Conservation (phyloP, 2,329 filamentous ascomycete genomes). For the Proliferodiscus dingleyae region DNA sequence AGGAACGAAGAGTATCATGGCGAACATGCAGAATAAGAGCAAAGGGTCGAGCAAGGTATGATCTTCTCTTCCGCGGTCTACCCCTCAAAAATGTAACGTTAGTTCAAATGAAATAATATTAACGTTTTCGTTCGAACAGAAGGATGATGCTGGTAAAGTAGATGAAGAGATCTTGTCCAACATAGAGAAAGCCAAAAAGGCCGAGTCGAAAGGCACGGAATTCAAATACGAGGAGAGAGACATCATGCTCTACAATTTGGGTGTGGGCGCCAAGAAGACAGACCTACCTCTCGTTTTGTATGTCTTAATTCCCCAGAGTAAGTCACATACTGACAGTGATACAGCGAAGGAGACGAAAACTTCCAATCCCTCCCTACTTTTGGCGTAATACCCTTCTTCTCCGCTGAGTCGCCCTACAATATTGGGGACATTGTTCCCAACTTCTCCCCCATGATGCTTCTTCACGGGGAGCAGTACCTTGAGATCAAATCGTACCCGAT, state of each 20-base stretch:
- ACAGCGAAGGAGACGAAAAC: constrained; percentile 74
- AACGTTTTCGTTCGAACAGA: constrained; percentile 25
- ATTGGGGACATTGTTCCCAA: constrained; percentile 84
- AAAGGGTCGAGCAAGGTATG: constrained; percentile 54
- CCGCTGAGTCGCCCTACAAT: constrained; percentile 73
- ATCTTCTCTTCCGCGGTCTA: constrained; percentile 25
- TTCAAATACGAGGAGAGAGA: constrained; percentile 85
- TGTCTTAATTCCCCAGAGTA: constrained; percentile 19
- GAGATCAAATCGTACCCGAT: constrained; percentile 90
- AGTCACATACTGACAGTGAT: neutral
- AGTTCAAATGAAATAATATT: constrained; percentile 23
- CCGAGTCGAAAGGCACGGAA: constrained; percentile 66
- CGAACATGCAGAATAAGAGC: constrained; percentile 77
- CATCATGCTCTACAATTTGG: constrained; percentile 91
- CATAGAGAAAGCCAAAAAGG: constrained; percentile 71
- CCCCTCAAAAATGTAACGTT: constrained; percentile 21
- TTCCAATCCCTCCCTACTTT: constrained; percentile 96
- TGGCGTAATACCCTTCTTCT: constrained; percentile 92
- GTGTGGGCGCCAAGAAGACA: constrained; percentile 83
- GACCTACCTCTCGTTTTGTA: constrained; percentile 81
- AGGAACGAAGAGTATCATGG: constrained; percentile 71
- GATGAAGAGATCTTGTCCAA: constrained; percentile 65
- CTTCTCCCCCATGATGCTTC: constrained; percentile 97
- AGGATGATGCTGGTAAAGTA: constrained; percentile 31
- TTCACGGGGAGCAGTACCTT: constrained; percentile 97